Conservation (phyloP, 306 rosid genomes). For the Elaeagnus macrophylla region DNA sequence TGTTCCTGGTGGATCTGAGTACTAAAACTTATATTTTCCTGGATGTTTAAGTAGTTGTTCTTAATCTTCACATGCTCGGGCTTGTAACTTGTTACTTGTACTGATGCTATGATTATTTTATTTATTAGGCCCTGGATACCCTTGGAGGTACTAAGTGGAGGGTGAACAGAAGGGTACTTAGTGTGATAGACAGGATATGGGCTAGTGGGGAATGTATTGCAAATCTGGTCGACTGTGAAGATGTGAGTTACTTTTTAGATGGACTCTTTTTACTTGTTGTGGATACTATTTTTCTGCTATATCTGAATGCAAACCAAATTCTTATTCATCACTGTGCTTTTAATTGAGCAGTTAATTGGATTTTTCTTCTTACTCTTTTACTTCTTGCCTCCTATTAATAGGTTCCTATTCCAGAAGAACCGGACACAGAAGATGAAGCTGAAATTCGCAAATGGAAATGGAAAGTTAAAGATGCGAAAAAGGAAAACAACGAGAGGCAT, state of each 20-base stretch:
- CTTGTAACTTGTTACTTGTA: slow-evolving; percentile 10
- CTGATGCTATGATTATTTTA: slow-evolving; percentile 22
- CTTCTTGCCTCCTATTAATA: slow-evolving; percentile 13
- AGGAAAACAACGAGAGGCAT: slow-evolving; percentile 70
- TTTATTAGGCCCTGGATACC: slow-evolving; percentile 69
- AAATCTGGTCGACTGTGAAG: slow-evolving; percentile 64
- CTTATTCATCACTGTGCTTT: neutral
- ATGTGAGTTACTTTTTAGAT: slow-evolving; percentile 43
- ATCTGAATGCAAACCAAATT: slow-evolving; percentile 12
- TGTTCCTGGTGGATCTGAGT: too few species aligned
- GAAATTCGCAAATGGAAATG: slow-evolving; percentile 87
- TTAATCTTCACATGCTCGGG: slow-evolving; percentile 4
- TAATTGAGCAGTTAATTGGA: neutral
- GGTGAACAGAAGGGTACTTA: slow-evolving; percentile 67
- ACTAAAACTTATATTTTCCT: too few species aligned
- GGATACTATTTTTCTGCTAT: slow-evolving; percentile 3
- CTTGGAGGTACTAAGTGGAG: slow-evolving; percentile 91
- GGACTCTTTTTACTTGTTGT: slow-evolving; percentile 12
- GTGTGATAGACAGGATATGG: slow-evolving; percentile 83
- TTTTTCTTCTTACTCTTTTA: neutral
- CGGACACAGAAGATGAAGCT: slow-evolving; percentile 61
- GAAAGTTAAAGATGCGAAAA: slow-evolving; percentile 65
- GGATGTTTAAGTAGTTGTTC: neutral
- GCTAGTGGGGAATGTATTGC: slow-evolving; percentile 81
- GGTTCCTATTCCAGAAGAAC: slow-evolving; percentile 80